Conservation (phyloP, 2,329 filamentous ascomycete genomes). For the Trichoderma guizhouense region DNA sequence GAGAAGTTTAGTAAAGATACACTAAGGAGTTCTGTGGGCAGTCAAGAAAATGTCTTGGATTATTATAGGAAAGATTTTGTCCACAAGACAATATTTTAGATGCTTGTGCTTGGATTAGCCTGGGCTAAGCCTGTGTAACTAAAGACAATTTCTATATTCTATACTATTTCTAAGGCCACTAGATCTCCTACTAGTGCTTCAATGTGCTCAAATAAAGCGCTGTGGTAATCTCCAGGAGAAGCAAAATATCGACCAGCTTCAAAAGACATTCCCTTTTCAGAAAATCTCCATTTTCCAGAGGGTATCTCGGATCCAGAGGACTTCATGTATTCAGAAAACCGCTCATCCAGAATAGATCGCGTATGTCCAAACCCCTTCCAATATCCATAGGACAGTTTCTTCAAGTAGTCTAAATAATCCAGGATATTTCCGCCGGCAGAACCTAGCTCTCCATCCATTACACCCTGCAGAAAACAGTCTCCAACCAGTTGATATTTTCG, state of each 20-base stretch:
- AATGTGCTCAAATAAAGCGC: background rate
- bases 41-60: background rate
- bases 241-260: background rate
- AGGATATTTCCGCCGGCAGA: background rate
- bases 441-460: background rate
- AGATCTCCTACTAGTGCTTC: background rate
- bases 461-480: background rate
- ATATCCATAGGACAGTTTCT: background rate
- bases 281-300: background rate
- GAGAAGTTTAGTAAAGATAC: background rate
- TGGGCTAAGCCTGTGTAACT: background rate
- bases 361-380: too few relatives aligned
- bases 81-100: background rate
- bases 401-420: background rate
- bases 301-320: too few relatives aligned
- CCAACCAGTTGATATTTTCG: background rate
- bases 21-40: background rate
- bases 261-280: background rate
- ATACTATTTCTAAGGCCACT: background rate
- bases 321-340: too few relatives aligned
- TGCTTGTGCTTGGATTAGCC: background rate
- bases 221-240: background rate
- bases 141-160: background rate
- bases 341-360: too few relatives aligned
- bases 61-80: background rate